Conservation (phyloP, 2,329 filamentous ascomycete genomes). For the Sclerotinia spermophila region DNA sequence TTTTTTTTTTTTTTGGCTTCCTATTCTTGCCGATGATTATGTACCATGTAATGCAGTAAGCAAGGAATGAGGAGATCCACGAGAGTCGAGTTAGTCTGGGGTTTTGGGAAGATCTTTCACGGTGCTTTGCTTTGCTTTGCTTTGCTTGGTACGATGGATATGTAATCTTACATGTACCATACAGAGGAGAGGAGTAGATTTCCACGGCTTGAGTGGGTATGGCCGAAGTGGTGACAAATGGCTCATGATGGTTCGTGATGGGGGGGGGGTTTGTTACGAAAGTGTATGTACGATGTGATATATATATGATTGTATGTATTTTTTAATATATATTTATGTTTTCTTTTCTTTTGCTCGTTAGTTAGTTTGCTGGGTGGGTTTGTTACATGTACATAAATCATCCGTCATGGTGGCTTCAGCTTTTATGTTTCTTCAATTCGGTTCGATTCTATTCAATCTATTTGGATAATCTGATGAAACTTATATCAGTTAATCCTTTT, state of each 20-base stretch:
- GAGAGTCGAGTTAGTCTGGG: constrained; percentile 9
- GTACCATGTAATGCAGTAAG: too few relatives aligned
- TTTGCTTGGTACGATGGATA: too few relatives aligned
- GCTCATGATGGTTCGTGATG: constrained; percentile 2
- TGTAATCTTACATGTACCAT: too few relatives aligned
- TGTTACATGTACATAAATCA: not conserved
- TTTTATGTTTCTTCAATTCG: too few relatives aligned
- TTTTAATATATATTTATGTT: too few relatives aligned
- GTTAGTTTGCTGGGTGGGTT: not conserved
- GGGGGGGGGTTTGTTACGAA: not conserved
- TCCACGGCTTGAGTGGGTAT: constrained; percentile 8
- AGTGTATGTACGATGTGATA: too few relatives aligned
- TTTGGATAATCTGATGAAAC: not conserved
- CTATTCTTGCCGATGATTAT: not conserved
- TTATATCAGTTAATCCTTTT: too few relatives aligned
- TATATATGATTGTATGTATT: too few relatives aligned
- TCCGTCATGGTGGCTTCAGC: not conserved
- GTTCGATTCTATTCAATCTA: not conserved
- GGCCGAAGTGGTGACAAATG: constrained; percentile 12
- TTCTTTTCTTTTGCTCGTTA: too few relatives aligned
- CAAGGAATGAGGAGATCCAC: not conserved
- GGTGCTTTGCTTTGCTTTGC: too few relatives aligned
- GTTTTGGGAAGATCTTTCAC: constrained; percentile 3
- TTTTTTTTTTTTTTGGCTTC: not conserved
- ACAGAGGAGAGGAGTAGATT: too few relatives aligned